Base-by-base conservation (phyloP, 352 stramenopile species). In the Phytophthora quininea region DNA sequence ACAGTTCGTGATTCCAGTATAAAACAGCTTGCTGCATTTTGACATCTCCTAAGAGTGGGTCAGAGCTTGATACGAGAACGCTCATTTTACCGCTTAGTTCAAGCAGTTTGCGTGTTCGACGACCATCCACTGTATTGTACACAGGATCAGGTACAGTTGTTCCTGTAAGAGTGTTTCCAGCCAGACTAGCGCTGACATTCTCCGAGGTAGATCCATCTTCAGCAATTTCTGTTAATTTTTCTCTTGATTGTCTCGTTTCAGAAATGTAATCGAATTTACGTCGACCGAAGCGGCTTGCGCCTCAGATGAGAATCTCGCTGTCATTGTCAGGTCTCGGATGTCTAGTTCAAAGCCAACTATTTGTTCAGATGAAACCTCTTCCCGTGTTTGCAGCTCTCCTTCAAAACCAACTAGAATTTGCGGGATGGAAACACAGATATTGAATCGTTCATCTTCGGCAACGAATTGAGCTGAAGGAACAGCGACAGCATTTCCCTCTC, bases 1-100 rank as follows among this genome's bases (percentile, higher is more conserved):
- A 53, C 27, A 92, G 62, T 11, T 90, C 79, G 35, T 92, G 82
- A 49, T 93, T 83, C 85, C 85, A 93, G 50, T 92, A 93, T 4
- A 92, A 2, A 1, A 76, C 73, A 5, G 80, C 70, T 64, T 86
- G 83, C 35, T 90, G 68, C 3, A 78, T 54, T 15, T 76, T 77
- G 7, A 92, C 50, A 58, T 82, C 83, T n/a, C 59, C 75, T 30
- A 85, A 79, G 29, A 91, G 80, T 47, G 85, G 85, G 15, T 80
- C 58, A 9, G 81, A 63, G 29, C 73, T 88, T 1, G 80, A 84
- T 9, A 89, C 59, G 35, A 87, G 37, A 4, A 93, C 65, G 6
- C 73, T 86, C 19, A 75, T 80, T 64, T 79, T 91, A 1, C 82
- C 73, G 0, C 76, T 61, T 29, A 93, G 59, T 58, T 92, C 85